These are phyloP conservation scores for Trifolium dubium DNA, from an alignment of 306 rosid species.

Conservation along the genomic window DNA sequence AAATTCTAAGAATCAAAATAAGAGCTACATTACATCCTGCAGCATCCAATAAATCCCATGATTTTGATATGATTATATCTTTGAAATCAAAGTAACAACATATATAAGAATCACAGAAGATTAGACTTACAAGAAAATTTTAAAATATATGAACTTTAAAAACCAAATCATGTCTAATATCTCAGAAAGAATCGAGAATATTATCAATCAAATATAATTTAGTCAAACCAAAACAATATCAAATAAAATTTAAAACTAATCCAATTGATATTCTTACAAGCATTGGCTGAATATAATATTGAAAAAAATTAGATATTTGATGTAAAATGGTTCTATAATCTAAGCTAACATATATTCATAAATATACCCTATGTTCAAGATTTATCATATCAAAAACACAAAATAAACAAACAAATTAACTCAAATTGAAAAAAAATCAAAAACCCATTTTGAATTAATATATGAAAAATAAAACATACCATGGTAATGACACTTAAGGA, in stretches of 20 bases:
- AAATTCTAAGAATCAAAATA: neutral
- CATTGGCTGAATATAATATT: neutral
- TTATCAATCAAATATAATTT: neutral
- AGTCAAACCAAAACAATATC: neutral
- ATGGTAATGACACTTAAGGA: conserved; percentile 81
- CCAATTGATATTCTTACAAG: neutral
- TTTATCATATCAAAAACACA: conserved; percentile 16
- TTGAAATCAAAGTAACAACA: conserved; percentile 23
- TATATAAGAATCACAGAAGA: neutral
- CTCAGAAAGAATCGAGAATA: neutral
- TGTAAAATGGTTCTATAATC: neutral
- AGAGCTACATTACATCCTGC: neutral
- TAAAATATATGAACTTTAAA: conserved; percentile 9
- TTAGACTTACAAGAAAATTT: neutral
- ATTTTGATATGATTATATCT: neutral
- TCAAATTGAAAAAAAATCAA: neutral
- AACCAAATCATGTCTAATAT: conserved; percentile 1
- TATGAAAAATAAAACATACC: conserved; percentile 48
- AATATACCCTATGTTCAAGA: conserved; percentile 6
- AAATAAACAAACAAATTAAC: neutral
- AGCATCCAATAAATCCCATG: neutral
- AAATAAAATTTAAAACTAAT: conserved; percentile 1
- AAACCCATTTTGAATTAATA: too few relatives aligned
- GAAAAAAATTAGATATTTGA: neutral
- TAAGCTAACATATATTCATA: neutral